Percentiles rank a stretch among this genome's conserved stretches.
phyloP scores from a whole-genome alignment of 768 basidiomycete genomes.

The Naganishia antarctica region DNA sequence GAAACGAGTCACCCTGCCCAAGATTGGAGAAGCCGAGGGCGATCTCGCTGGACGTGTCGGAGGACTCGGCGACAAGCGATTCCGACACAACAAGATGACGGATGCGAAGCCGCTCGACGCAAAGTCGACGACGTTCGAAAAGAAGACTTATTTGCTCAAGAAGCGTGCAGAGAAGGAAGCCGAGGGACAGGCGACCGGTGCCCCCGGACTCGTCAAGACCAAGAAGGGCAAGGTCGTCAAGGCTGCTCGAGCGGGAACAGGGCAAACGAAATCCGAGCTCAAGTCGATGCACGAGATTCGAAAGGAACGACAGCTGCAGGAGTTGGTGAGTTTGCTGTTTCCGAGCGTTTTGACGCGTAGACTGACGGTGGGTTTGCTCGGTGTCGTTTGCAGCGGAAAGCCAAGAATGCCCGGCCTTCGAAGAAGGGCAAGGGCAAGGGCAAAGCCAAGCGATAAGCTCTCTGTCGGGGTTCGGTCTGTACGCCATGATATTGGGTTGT shows the following conservation, averaged over 20 bases:
- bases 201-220: conserved; percentile 48
- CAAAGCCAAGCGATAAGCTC: conserved; percentile 27
- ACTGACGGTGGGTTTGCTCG: background rate
- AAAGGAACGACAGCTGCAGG: conserved; percentile 62
- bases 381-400: conserved; percentile 51
- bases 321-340: conserved; percentile 50
- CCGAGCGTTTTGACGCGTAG: background rate
- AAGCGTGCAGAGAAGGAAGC: conserved; percentile 55
- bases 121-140: conserved; percentile 65
- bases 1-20: conserved; percentile 66
- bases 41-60: conserved; percentile 43
- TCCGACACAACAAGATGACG: conserved; percentile 64
- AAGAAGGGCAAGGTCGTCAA: conserved; percentile 59
- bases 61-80: conserved; percentile 57
- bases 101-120: conserved; percentile 75
- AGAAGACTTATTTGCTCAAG: conserved; percentile 62
- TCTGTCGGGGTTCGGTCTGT: background rate
- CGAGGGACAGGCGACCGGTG: conserved; percentile 48
- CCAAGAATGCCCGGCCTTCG: conserved; percentile 74
- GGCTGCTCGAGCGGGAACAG: conserved; percentile 46
- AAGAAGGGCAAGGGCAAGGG: conserved; percentile 43
- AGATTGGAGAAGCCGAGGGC: conserved; percentile 74
- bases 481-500: background rate
- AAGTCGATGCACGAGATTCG: conserved; percentile 83
- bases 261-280: conserved; percentile 64